Evolutionary conservation across 257 asterid species (phyloP).

Genomic region (Asclepias syriaca): DNA sequence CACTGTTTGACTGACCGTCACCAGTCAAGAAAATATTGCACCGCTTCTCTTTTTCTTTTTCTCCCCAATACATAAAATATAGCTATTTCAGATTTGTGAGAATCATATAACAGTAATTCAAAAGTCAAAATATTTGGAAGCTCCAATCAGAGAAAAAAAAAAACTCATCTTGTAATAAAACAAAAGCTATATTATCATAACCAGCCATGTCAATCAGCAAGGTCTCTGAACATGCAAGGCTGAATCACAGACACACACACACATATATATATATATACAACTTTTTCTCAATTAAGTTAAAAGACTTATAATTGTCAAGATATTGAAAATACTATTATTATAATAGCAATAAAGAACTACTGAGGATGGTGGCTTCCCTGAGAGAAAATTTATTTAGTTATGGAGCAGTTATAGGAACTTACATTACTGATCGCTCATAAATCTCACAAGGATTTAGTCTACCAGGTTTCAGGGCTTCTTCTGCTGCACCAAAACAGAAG

Average conservation of each 20-base stretch:
- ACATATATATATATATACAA: background rate
- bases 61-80: too few species aligned
- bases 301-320: background rate
- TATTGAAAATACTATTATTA: background rate
- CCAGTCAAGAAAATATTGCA: too few species aligned
- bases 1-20: too few species aligned
- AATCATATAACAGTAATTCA: too few species aligned
- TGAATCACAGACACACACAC: background rate
- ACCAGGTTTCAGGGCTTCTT: conserved; percentile 23
- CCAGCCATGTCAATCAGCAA: background rate
- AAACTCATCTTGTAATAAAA: too few species aligned
- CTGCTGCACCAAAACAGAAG: conserved; percentile 61
- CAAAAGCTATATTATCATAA: background rate
- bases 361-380: too few species aligned
- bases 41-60: too few species aligned
- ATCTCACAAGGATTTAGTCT: conserved; percentile 42
- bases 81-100: too few species aligned
- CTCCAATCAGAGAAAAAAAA: too few species aligned
- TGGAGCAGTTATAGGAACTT: background rate
- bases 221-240: background rate
- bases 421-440: conserved; percentile 25
- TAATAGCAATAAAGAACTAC: background rate
- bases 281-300: background rate
- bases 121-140: too few species aligned
- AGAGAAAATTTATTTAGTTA: too few species aligned